These are phyloP conservation scores for Microbotryum scabiosae DNA, from an alignment of 1,284 basidiomycete species.

Conservation along the genomic window DNA sequence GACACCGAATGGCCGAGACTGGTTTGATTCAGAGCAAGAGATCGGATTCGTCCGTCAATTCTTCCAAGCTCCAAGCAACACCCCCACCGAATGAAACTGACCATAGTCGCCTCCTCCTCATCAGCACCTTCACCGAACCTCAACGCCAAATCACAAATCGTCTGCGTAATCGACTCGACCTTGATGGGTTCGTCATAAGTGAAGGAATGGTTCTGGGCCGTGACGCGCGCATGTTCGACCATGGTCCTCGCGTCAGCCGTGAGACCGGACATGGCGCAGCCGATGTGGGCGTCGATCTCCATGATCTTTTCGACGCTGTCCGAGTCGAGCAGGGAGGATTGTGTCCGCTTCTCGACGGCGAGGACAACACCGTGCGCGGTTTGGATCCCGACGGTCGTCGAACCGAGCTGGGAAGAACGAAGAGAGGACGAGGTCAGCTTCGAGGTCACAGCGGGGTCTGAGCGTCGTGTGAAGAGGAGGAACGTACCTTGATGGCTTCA, in stretches of 20 bases:
- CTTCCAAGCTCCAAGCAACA: neutral
- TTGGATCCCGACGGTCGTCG: slow-evolving; percentile 78
- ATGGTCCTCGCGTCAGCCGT: slow-evolving; percentile 98
- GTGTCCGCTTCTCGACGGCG: slow-evolving; percentile 96
- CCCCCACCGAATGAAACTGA: slow-evolving; percentile 36
- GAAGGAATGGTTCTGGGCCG: slow-evolving; percentile 80
- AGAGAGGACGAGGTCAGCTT: neutral
- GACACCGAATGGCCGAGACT: slow-evolving; percentile 96
- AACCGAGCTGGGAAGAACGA: slow-evolving; percentile 64
- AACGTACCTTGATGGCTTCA: slow-evolving; percentile 83
- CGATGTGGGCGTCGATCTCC: slow-evolving; percentile 95
- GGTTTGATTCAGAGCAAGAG: neutral
- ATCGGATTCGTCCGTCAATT: neutral
- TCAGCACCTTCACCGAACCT: slow-evolving; percentile 94
- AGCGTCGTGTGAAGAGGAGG: neutral
- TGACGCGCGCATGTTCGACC: slow-evolving; percentile 99
- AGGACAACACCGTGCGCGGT: slow-evolving; percentile 78
- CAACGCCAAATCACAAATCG: slow-evolving; percentile 93
- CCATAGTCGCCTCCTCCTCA: slow-evolving; percentile 89
- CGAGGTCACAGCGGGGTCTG: neutral
- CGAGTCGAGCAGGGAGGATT: slow-evolving; percentile 89
- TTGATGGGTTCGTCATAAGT: slow-evolving; percentile 96
- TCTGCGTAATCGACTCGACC: slow-evolving; percentile 94
- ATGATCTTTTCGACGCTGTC: slow-evolving; percentile 99
- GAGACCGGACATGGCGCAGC: slow-evolving; percentile 96